Base-by-base conservation (phyloP, 805 yeast species). In the Saccharomycopsis selenospora region DNA sequence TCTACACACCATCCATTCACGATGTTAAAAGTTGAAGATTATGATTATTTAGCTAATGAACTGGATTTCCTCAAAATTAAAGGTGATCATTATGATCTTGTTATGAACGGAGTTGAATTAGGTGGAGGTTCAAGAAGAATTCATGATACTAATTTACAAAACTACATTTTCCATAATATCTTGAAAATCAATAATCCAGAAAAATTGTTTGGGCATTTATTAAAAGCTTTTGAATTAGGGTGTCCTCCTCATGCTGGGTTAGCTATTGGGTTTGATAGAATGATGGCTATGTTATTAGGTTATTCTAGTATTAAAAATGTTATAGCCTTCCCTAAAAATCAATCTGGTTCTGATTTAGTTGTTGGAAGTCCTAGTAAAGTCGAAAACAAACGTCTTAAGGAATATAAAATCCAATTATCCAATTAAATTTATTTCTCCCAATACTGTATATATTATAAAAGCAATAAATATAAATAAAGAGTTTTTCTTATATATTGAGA, bases 221-320 rank as follows among this genome's bases (percentile, higher is more conserved):
- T 93, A 27, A 69, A 72, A 36, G 96, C 96, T 0, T 76, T 93
- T 48, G 77, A 77, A 22, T 78, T 85, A 67, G 99, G 99, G 1
- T 88, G 98, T 59, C 99, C 99, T 1, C 99, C 99, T 1, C 99
- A 93, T 66, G 96, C 97, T 2, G 99, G 99, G 0, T 70, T 93
- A 33, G 99, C 99, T 0, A 71, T 93, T 29, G 99, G 99, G 0
- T 85, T 93, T 56, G 99, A 93, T 62, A 70, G 99, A 53, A 69
- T 93, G 71, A 81, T 95, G 58, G 93, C 99, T 0, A 88, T 91
- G 91, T 61, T 91, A 27, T 64, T 82, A n/a, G 93, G 88, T 0
- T 71, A 82, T 17, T 59, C 70, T 3, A 85, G 87, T 54, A 90
- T 93, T 28, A 69, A 96, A 55, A 97, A 93, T 60, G 98, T 93